Evolutionary conservation across 2,329 filamentous ascomycete species (phyloP).

Genomic region (Ophiostoma himal-ulmi): DNA sequence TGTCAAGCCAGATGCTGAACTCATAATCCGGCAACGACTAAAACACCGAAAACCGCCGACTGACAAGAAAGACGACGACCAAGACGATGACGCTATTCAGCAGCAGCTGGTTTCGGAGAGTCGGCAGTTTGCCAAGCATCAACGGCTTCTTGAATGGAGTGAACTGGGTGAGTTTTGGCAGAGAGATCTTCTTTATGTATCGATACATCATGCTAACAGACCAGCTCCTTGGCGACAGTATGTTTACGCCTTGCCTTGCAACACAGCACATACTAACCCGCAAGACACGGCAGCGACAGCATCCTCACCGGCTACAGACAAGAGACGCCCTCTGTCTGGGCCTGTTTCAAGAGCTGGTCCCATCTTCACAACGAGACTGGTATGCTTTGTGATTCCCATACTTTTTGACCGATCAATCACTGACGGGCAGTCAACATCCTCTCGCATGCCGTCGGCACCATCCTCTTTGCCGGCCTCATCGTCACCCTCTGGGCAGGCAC

Average conservation of each 20-base stretch:
- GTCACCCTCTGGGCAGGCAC: neutral
- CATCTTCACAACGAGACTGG: neutral
- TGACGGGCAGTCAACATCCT: neutral
- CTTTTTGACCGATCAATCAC: neutral
- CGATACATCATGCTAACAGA: neutral
- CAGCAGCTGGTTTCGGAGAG: neutral
- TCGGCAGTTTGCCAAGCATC: neutral
- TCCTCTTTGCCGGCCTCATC: neutral
- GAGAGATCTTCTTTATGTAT: neutral
- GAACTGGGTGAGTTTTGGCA: neutral
- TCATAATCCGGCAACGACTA: neutral
- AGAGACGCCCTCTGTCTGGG: neutral
- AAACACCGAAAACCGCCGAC: neutral
- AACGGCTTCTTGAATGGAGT: neutral
- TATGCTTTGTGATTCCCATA: neutral
- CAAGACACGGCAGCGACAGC: conserved; percentile 7
- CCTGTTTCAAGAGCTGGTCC: neutral
- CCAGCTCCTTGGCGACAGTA: neutral
- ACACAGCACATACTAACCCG: neutral
- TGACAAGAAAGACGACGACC: neutral
- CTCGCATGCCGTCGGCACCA: neutral
- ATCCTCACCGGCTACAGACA: conserved; percentile 10
- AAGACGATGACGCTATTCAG: neutral
- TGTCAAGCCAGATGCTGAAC: neutral
- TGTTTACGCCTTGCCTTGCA: neutral